Percentiles rank a stretch among this genome's conserved stretches.
phyloP scores from a whole-genome alignment of 2,329 filamentous ascomycete species.

The Aspergillus aculeatinus region DNA sequence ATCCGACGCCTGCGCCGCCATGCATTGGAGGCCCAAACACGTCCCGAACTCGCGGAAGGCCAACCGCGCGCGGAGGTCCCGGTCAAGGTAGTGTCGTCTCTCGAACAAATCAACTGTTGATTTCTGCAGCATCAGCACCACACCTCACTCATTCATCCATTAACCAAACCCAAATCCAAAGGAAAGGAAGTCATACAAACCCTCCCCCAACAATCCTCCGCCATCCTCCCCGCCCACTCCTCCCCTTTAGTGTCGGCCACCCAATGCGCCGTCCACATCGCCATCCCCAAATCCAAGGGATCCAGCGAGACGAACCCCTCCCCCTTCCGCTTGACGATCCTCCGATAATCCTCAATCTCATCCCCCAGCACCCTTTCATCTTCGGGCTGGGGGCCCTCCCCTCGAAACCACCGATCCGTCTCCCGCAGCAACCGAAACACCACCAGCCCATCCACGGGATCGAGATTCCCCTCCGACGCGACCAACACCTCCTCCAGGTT shows the following conservation, averaged over 20 bases:
- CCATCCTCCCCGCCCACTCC: slow-evolving; percentile 49
- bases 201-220: slow-evolving; percentile 36
- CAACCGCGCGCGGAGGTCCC: slow-evolving; percentile 39
- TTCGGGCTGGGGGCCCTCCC: neutral
- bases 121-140: neutral
- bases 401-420: slow-evolving; percentile 31
- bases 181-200: slow-evolving; percentile 30
- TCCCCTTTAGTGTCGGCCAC: slow-evolving; percentile 41
- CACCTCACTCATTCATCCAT: no score
- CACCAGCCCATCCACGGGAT: slow-evolving; percentile 57
- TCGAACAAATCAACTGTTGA: slow-evolving; percentile 38
- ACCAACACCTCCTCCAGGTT: slow-evolving; percentile 52
- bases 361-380: slow-evolving; percentile 39
- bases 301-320: slow-evolving; percentile 49
- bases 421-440: slow-evolving; percentile 51
- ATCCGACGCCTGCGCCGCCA: slow-evolving; percentile 35
- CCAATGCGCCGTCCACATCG: slow-evolving; percentile 58
- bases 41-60: slow-evolving; percentile 59
- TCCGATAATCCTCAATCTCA: slow-evolving; percentile 55
- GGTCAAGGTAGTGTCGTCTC: slow-evolving; percentile 36
- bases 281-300: slow-evolving; percentile 60
- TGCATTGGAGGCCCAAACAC: slow-evolving; percentile 49
- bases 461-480: slow-evolving; percentile 54
- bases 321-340: slow-evolving; percentile 49
- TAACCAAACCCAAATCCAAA: neutral